Evolutionary conservation across 768 basidiomycete species (phyloP).

Genomic region (Suillus clintonianus): DNA sequence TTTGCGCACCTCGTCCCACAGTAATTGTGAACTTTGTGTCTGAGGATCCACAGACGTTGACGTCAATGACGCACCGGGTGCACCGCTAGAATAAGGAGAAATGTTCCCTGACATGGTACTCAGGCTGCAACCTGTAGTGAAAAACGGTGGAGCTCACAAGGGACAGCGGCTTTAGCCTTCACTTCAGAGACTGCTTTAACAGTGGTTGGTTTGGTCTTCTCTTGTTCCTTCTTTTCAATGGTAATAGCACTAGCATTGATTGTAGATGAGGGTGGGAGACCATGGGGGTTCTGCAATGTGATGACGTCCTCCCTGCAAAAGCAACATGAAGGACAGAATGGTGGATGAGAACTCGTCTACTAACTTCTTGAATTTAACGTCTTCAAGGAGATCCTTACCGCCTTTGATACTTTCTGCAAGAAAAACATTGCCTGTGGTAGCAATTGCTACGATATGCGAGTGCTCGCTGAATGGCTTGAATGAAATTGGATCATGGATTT

Average conservation of each 20-base stretch:
- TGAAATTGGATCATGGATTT: slow-evolving; percentile 93
- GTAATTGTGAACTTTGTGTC: slow-evolving; percentile 63
- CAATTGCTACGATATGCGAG: slow-evolving; percentile 90
- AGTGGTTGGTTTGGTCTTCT: slow-evolving; percentile 26
- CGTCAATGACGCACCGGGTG: slow-evolving; percentile 90
- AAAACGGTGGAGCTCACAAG: slow-evolving; percentile 52
- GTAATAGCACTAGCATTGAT: slow-evolving; percentile 32
- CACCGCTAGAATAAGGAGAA: slow-evolving; percentile 88
- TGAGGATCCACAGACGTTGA: slow-evolving; percentile 88
- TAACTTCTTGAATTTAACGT: slow-evolving; percentile 83
- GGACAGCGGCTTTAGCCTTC: slow-evolving; percentile 57
- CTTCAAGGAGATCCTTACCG: slow-evolving; percentile 82
- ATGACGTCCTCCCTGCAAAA: slow-evolving; percentile 77
- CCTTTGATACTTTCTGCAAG: slow-evolving; percentile 88
- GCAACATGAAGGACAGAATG: slow-evolving; percentile 2
- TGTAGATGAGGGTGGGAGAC: slow-evolving; percentile 60
- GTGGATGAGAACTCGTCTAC: slow-evolving; percentile 12
- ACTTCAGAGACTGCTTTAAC: slow-evolving; percentile 38
- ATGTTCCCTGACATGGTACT: slow-evolving; percentile 65
- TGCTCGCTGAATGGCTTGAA: slow-evolving; percentile 98
- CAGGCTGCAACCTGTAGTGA: neutral
- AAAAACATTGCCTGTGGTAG: slow-evolving; percentile 91
- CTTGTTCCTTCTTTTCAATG: slow-evolving; percentile 36
- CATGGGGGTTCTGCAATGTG: slow-evolving; percentile 91
- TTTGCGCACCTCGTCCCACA: slow-evolving; percentile 84